Base-by-base conservation (phyloP, 2,329 filamentous ascomycete species). In the Colletotrichum magnum region DNA sequence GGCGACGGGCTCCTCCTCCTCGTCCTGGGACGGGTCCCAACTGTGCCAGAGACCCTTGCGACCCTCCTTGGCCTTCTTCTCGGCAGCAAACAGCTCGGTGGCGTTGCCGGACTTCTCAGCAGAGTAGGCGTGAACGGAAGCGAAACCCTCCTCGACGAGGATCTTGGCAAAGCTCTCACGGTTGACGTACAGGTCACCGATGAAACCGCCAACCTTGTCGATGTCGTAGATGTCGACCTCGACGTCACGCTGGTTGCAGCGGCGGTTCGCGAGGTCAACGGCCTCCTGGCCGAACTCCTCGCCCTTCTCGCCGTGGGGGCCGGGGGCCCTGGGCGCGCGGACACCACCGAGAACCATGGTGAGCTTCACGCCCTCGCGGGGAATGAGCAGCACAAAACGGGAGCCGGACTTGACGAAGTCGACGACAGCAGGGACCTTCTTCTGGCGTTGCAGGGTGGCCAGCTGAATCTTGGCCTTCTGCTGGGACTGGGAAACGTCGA, bases 341-440 rank as follows among this genome's bases (percentile, higher is more conserved):
- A 99, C 96, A 56, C 96, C 95, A 61, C 93, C 95, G 56, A 99
- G 89, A 4, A 99, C 95, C 78, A 99, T 92, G 2, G 95, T 99
- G 70, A 99, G 86, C 85, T 98, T 98, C 77, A 95, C 91, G 76
- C 94, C 94, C 79, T 99, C 96, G 43, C 95, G 92, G 54, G 96
- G 95, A 57, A 99, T 90, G 10, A 99, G 85, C 43, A 99, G 87
- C 28, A 94, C 97, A 81, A 98, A 99, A 73, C 96, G 90, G 48
- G 95, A 97, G 36, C 93, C 96, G n/a, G 94, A 93, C 83, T 98
- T 98, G 85, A 97, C 96, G 80, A 97, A 99, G 80, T 99, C 96
- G 50, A 99, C 94, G 74, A 99, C 87, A 12, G 93, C 96, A 7
- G 96, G 94, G 4, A 98, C 92, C 81, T 93, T 95, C 86, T 94